Conservation (phyloP, 352 stramenopile species). For the Thalassiosira exigua region DNA sequence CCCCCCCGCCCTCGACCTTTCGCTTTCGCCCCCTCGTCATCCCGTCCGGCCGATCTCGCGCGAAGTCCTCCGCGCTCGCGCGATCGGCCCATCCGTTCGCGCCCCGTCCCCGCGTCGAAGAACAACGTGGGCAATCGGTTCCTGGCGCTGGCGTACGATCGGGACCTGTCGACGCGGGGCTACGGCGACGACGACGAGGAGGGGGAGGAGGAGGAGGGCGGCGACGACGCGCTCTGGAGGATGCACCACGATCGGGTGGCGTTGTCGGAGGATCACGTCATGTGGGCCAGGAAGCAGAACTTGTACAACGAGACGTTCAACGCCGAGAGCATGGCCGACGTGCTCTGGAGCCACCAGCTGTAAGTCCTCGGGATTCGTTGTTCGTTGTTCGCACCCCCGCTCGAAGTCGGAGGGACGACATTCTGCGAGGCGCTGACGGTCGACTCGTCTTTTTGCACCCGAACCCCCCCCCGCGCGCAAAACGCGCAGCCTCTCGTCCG, state of each 20-base stretch:
- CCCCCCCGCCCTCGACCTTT: too few species aligned
- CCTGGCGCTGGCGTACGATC: slow-evolving; percentile 73
- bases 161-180: slow-evolving; percentile 31
- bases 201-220: slow-evolving; percentile 30
- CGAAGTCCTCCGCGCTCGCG: too few species aligned
- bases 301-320: slow-evolving; percentile 86
- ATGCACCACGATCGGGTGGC: slow-evolving; percentile 72
- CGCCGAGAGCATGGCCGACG: slow-evolving; percentile 80
- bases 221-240: slow-evolving; percentile 58
- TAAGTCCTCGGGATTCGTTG: slow-evolving; percentile 52
- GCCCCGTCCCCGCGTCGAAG: slow-evolving; percentile 73
- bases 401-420: too few species aligned
- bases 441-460: too few species aligned
- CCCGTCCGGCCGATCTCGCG: too few species aligned
- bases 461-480: slow-evolving; percentile 21
- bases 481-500: slow-evolving; percentile 70
- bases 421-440: too few species aligned
- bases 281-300: slow-evolving; percentile 80
- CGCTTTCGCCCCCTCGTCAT: too few species aligned
- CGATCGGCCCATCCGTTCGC: too few species aligned
- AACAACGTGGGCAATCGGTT: slow-evolving; percentile 83
- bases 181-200: slow-evolving; percentile 29
- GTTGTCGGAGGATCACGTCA: slow-evolving; percentile 64
- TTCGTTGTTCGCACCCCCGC: too few species aligned
- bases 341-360: slow-evolving; percentile 79